A percentile compares a stretch with the other conserved stretches of the same genome.
These are phyloP conservation scores for Penicillium paneum DNA, from an alignment of 2,329 filamentous ascomycete species.

Conservation along the genomic window DNA sequence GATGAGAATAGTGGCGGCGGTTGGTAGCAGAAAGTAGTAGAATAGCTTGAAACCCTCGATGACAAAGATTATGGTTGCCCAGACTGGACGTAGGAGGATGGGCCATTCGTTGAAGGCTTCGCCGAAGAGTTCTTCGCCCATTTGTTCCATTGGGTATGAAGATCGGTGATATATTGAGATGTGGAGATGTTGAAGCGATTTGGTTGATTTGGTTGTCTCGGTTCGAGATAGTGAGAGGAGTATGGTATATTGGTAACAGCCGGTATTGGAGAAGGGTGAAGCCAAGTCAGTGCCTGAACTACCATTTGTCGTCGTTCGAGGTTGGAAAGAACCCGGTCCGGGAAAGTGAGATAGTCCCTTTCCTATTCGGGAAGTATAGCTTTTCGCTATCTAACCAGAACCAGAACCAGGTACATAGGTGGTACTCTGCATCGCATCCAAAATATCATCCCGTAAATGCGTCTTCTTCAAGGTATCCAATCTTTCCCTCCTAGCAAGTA, in stretches of 20 bases:
- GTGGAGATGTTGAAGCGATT: too few species aligned
- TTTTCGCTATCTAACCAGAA: neutral
- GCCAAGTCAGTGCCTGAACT: too few species aligned
- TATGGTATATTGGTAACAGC: neutral
- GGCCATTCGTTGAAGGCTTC: neutral
- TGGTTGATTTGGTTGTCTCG: neutral
- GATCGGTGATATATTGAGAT: too few species aligned
- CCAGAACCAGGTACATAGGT: neutral
- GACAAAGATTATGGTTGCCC: neutral
- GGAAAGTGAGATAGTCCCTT: neutral
- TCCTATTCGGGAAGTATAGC: neutral
- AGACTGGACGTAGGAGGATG: neutral
- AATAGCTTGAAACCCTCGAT: accelerated
- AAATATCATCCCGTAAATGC: neutral
- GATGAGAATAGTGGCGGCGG: neutral
- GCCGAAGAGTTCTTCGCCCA: accelerated
- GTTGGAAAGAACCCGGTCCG: neutral
- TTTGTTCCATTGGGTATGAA: neutral
- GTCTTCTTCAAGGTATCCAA: neutral
- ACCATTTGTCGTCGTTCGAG: neutral
- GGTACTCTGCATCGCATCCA: neutral
- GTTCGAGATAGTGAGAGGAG: neutral
- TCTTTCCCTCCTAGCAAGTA: neutral
- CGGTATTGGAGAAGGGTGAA: neutral
- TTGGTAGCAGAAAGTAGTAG: neutral